These are phyloP conservation scores for Hippophae rhamnoides DNA, from an alignment of 306 rosid species.

Conservation along the genomic window DNA sequence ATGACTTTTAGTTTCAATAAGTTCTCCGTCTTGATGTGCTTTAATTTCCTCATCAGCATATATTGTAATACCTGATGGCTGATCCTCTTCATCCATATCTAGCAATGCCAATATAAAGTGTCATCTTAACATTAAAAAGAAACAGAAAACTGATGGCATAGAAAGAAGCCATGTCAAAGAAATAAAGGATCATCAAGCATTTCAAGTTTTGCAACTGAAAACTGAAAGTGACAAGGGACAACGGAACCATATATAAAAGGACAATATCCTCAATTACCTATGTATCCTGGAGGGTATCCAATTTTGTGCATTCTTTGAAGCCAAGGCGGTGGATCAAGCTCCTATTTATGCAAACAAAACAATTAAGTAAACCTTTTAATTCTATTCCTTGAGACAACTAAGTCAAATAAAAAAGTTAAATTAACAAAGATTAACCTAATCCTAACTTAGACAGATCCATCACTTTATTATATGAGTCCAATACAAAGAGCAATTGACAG, in stretches of 20 bases:
- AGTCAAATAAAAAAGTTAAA: background rate
- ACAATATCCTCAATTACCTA: constrained; percentile 44
- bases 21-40: constrained; percentile 85
- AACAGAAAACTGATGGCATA: too few species aligned
- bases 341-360: constrained; percentile 37
- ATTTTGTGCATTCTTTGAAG: constrained; percentile 92
- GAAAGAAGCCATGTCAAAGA: too few species aligned
- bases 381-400: background rate
- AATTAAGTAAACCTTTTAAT: background rate
- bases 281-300: constrained; percentile 97
- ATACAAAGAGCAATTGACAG: too few species aligned
- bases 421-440: background rate
- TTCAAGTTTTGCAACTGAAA: too few species aligned
- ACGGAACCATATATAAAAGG: constrained; percentile 6
- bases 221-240: too few species aligned
- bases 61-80: constrained; percentile 87
- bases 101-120: constrained; percentile 17
- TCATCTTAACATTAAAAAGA: constrained; percentile 1
- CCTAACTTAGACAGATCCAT: too few species aligned
- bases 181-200: too few species aligned
- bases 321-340: constrained; percentile 98
- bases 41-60: constrained; percentile 45
- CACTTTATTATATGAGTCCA: too few species aligned
- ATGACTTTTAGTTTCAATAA: constrained; percentile 36
- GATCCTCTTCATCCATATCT: constrained; percentile 76